Percentiles rank a stretch among this genome's conserved stretches.
Evolutionary conservation across 495 filamentous ascomycete genomes (phyloP).

Genomic region (Penicillium longicatenatum): DNA sequence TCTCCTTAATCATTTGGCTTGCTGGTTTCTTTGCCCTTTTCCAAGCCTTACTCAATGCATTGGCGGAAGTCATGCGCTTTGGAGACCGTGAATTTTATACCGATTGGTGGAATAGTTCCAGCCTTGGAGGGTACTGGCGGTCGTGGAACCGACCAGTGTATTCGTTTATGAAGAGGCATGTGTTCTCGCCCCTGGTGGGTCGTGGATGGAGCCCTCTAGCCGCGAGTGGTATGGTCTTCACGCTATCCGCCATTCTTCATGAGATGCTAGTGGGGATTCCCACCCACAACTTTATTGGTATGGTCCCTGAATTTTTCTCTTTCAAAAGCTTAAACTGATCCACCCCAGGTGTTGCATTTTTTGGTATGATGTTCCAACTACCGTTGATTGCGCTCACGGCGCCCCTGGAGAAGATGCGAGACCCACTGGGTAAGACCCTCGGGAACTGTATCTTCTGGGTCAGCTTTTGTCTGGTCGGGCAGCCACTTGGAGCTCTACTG

Average conservation of each 20-base stretch:
- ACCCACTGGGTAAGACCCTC: constrained; percentile 68
- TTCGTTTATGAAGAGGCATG: constrained; percentile 90
- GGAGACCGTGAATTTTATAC: constrained; percentile 93
- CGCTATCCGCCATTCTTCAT: constrained; percentile 83
- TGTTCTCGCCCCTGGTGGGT: constrained; percentile 82
- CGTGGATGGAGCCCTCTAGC: constrained; percentile 69
- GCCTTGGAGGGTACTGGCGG: constrained; percentile 86
- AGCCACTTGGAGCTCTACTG: constrained; percentile 83
- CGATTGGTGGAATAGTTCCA: constrained; percentile 95
- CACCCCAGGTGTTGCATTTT: constrained; percentile 75
- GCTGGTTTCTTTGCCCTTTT: constrained; percentile 96
- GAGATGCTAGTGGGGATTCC: constrained; percentile 93
- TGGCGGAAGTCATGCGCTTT: constrained; percentile 88
- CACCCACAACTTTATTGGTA: constrained; percentile 92
- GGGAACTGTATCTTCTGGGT: constrained; percentile 97
- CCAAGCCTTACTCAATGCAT: constrained; percentile 82
- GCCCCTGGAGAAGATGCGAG: constrained; percentile 75
- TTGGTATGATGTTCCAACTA: constrained; percentile 91
- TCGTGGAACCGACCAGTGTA: constrained; percentile 98
- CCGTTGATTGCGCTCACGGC: constrained; percentile 82
- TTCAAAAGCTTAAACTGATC: constrained; percentile 14
- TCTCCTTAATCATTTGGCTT: constrained; percentile 92
- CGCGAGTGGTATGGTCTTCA: constrained; percentile 79
- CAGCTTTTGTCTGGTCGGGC: constrained; percentile 88
- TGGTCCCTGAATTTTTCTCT: constrained; percentile 14